Evolutionary conservation across 2,329 filamentous ascomycete genomes (phyloP).

Genomic region (Fusarium coffeatum): DNA sequence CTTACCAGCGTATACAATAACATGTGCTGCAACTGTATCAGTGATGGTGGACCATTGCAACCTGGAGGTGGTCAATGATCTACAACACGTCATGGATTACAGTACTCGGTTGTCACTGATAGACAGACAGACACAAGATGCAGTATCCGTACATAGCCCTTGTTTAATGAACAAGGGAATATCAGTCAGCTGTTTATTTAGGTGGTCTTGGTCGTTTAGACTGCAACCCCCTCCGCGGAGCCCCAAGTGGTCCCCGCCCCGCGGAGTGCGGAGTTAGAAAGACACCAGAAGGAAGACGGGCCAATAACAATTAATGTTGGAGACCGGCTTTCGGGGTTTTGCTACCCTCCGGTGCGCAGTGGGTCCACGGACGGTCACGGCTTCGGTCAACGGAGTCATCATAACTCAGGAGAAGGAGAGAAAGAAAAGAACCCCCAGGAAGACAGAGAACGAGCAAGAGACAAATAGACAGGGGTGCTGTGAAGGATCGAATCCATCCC

Average conservation of each 20-base stretch:
- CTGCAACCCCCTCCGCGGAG: constrained; percentile 26
- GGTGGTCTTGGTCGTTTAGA: neutral
- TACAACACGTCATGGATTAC: neutral
- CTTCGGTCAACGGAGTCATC: constrained; percentile 10
- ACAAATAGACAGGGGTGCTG: neutral
- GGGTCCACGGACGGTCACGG: constrained; percentile 22
- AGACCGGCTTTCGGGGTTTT: constrained; percentile 48
- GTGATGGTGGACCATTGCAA: neutral
- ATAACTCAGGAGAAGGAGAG: constrained; percentile 6
- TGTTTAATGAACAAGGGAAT: neutral
- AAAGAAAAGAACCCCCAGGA: neutral
- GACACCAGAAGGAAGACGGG: neutral
- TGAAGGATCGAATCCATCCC: constrained; percentile 3
- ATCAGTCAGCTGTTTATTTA: neutral
- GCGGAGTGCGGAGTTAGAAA: constrained; percentile 42
- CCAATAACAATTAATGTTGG: neutral
- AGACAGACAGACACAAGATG: neutral
- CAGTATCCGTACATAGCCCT: neutral
- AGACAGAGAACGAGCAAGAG: neutral
- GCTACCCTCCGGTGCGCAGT: constrained; percentile 40
- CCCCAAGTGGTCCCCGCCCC: constrained; percentile 9
- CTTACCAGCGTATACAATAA: neutral
- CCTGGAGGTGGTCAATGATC: neutral
- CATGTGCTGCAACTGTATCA: neutral
- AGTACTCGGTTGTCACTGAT: neutral